phyloP scores from a whole-genome alignment of 2,329 filamentous ascomycete species.

The Aspergillus proliferans region DNA sequence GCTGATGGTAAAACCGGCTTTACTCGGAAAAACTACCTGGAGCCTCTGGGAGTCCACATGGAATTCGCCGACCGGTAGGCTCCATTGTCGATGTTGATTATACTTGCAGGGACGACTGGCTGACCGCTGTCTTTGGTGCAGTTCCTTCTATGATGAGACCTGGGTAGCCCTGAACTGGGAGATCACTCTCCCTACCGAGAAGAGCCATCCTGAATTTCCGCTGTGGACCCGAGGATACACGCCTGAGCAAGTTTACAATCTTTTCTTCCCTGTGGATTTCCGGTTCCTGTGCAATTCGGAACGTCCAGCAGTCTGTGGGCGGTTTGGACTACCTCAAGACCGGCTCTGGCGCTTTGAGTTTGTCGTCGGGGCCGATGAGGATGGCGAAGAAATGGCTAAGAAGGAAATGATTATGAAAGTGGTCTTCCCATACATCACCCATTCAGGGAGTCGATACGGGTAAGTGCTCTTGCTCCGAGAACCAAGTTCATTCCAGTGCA shows the following conservation, averaged over 20 bases:
- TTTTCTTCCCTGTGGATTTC: conserved; percentile 42
- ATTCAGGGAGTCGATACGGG: conserved; percentile 20
- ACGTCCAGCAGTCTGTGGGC: conserved; percentile 40
- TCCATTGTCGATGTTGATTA: neutral
- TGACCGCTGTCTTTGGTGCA: conserved; percentile 3
- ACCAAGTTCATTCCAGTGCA: no score
- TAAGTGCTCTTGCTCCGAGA: neutral
- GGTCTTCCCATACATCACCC: conserved; percentile 22
- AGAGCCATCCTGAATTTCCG: conserved; percentile 45
- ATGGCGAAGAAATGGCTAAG: conserved; percentile 22
- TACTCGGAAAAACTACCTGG: conserved; percentile 42
- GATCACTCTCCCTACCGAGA: conserved; percentile 38
- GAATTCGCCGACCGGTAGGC: conserved; percentile 21
- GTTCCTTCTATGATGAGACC: conserved; percentile 19
- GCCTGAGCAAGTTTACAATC: conserved; percentile 43
- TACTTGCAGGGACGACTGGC: neutral
- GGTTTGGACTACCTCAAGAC: conserved; percentile 38
- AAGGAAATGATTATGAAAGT: conserved; percentile 14
- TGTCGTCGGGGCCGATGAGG: conserved; percentile 27
- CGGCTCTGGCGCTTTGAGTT: conserved; percentile 36
- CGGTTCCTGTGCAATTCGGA: conserved; percentile 41
- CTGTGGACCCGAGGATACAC: conserved; percentile 44
- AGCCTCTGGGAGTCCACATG: conserved; percentile 35
- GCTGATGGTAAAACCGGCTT: conserved; percentile 46
- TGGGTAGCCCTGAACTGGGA: conserved; percentile 48